Base-by-base conservation (phyloP, 225 moss, liverwort and hornwort genomes). In the Straminergon stramineum region DNA sequence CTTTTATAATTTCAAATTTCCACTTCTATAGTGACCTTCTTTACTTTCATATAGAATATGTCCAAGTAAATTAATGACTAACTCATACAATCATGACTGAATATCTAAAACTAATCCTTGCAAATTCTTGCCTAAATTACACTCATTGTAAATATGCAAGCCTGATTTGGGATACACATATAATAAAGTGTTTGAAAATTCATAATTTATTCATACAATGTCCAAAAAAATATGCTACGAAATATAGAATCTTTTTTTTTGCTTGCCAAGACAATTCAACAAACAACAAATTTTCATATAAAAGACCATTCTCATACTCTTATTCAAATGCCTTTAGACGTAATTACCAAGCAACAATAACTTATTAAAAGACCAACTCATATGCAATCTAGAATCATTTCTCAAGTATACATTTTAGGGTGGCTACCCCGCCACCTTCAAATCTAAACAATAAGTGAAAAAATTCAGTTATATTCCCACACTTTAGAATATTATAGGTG, bases 321-420 rank as follows among this genome's bases (percentile, higher is more conserved):
- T 55, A 37, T 24, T 24, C 15, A 37, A 37, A 37, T 0, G 0
- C 9, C 10, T 16, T 37, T 24, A 9, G 2, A 4, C 9, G 6
- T 37, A 37, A 24, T 37, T 24, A 23, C 6, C 6, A 35, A 37
- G 2, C 5, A 78, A 56, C 1, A 37, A 56, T 37, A 37, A 10
- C 12, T 56, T 35, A 5, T 37, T 16, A 53, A 78, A 15, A 2
- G 4, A 6, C 2, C 6, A 23, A 15, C 5, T 2, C 6, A 23
- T 35, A 0, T 55, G 1, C 0, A 0, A 55, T 23, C 0, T 5
- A 0, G 2, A 76, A 34, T 52, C 21, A 9, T 78, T 53, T 35
- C 0, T 55, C 12, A 23, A 55, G 0, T 9, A 34, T 15, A 22
- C 3, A 37, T 15, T 78, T 55, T 37, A 37, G 1, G 15, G 15